Conservation (phyloP, 495 filamentous ascomycete genomes). For the Cryomyces antarcticus region DNA sequence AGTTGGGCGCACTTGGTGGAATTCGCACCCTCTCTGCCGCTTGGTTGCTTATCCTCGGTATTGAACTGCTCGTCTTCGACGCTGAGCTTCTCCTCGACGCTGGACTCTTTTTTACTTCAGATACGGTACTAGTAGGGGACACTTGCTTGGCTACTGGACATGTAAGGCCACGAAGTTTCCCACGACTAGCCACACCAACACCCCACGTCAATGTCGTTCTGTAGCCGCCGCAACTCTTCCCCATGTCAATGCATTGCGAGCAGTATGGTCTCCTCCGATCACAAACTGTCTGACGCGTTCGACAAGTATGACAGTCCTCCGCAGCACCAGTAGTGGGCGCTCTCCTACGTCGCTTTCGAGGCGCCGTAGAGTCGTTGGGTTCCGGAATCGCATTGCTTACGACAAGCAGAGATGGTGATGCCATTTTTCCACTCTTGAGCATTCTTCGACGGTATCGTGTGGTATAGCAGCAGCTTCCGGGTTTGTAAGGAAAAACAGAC, state of each 20-base stretch:
- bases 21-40: too few species aligned
- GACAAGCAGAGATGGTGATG: too few species aligned
- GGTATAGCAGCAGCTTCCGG: too few species aligned
- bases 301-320: conserved; percentile 91
- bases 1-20: too few species aligned
- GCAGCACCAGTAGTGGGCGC: conserved; percentile 75
- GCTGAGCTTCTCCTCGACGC: too few species aligned
- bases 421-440: too few species aligned
- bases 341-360: conserved; percentile 68
- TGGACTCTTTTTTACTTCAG: too few species aligned
- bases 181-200: conserved; percentile 86
- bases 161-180: conserved; percentile 78
- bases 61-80: too few species aligned
- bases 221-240: conserved; percentile 90
- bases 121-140: too few species aligned
- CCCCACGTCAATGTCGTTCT: conserved; percentile 97
- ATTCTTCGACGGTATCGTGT: too few species aligned
- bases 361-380: conserved; percentile 2
- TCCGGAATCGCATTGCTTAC: background rate
- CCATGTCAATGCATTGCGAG: conserved; percentile 76
- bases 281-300: conserved; percentile 63
- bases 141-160: conserved; percentile 27
- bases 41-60: too few species aligned
- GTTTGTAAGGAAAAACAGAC: too few species aligned
- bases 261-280: conserved; percentile 90